Base-by-base conservation (phyloP, 768 basidiomycete genomes). In the Asterophora lycoperdoides region DNA sequence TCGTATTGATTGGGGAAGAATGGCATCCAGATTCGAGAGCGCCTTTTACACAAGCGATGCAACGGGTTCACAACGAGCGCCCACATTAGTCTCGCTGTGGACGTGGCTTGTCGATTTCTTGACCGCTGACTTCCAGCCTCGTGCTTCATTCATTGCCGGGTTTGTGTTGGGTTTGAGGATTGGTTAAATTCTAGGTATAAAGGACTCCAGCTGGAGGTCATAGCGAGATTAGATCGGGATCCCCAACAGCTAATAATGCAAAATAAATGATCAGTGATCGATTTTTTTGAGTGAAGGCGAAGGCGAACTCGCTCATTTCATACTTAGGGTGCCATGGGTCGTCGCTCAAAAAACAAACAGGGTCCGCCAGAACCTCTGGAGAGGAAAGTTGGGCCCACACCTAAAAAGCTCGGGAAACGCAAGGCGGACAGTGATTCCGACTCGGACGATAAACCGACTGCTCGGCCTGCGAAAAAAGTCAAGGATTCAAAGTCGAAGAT, bases 121-220 rank as follows among this genome's bases (percentile, higher is more conserved):
- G 64, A 89, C 88, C 0, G 89, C 93, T 6, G 91, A 96, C 63
- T 94, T 97, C 67, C 94, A 93, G 60, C 87, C 85, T 37, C 72
- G 93, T 53, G 93, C 93, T 1, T 84, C 88, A 11, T 96, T 96
- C 68, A 58, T 93, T 29, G 91, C 83, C 4, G 94, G 94, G 8
- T 74, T 96, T 49, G 77, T 72, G 1, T 70, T 97, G 23, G 94
- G 94, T 8, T 57, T 97, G 41, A 75, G 93, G 43, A 64, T 96
- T 15, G 93, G 93, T 45, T 95, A 46, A 43, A 36, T 41, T 32
- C n/a, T 34, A n/a, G 2, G n/a, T 11, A 11, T n/a, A n/a, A n/a
- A n/a, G n/a, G n/a, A n/a, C n/a, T n/a, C n/a, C n/a, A n/a, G n/a
- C n/a, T n/a, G n/a, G n/a, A n/a, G n/a, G 11, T 34, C 33, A 34